Evolutionary conservation across 345 rosid genomes (phyloP).

Genomic region (Mangifera indica): DNA sequence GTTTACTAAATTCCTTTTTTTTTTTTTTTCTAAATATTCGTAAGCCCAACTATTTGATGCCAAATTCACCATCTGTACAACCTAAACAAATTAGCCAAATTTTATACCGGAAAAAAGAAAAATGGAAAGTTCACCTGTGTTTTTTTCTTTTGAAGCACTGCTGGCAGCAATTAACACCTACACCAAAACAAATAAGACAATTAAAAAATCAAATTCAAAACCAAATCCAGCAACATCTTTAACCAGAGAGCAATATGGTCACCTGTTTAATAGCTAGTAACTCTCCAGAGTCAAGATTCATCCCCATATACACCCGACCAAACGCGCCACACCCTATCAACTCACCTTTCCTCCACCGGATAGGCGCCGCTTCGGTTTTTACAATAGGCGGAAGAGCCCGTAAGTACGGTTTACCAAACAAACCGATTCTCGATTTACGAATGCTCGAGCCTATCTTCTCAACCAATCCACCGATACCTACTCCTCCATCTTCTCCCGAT

Average conservation of each 20-base stretch:
- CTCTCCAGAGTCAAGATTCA: slow-evolving; percentile 85
- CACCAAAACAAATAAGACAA: neutral
- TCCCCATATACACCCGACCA: slow-evolving; percentile 70
- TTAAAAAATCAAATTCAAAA: neutral
- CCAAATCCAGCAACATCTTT: neutral
- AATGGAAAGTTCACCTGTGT: slow-evolving; percentile 44
- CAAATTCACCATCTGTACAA: neutral
- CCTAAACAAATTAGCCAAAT: neutral
- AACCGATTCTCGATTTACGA: slow-evolving; percentile 70
- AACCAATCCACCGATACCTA: slow-evolving; percentile 49
- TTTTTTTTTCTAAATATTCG: no score
- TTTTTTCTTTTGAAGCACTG: slow-evolving; percentile 72
- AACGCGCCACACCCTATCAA: slow-evolving; percentile 66
- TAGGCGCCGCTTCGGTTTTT: slow-evolving; percentile 44
- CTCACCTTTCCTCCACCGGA: slow-evolving; percentile 86
- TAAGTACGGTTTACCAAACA: slow-evolving; percentile 47
- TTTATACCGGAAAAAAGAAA: neutral
- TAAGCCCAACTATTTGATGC: neutral
- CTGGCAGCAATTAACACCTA: slow-evolving; percentile 63
- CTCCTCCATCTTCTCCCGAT: slow-evolving; percentile 35
- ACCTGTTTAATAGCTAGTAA: slow-evolving; percentile 75
- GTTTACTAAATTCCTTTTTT: neutral
- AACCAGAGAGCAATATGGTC: neutral
- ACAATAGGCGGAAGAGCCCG: slow-evolving; percentile 39
- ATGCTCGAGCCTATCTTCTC: slow-evolving; percentile 73